These are phyloP conservation scores for Mycosphaerella sp. DNA, from an alignment of 2,329 filamentous ascomycete genomes.

Conservation along the genomic window DNA sequence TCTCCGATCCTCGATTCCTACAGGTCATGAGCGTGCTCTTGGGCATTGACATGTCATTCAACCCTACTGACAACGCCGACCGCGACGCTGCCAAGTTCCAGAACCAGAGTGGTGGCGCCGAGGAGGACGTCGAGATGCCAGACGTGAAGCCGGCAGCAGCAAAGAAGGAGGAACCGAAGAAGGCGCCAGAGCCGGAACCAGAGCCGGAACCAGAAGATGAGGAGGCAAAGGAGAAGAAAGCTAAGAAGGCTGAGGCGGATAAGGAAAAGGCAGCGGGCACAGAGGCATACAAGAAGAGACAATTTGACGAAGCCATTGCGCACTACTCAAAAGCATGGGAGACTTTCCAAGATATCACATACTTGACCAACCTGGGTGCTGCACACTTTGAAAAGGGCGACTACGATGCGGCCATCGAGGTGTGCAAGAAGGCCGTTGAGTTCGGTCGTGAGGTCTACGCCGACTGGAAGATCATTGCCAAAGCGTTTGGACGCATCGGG, in stretches of 20 bases:
- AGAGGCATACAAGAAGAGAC: slow-evolving; percentile 95
- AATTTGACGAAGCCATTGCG: slow-evolving; percentile 89
- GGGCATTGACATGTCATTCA: slow-evolving; percentile 84
- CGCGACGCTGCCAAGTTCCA: slow-evolving; percentile 47
- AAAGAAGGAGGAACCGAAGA: slow-evolving; percentile 44
- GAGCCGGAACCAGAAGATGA: slow-evolving; percentile 69
- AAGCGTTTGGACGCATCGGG: slow-evolving; percentile 93
- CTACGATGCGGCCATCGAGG: slow-evolving; percentile 77
- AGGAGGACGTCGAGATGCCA: slow-evolving; percentile 72
- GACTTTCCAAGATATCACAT: slow-evolving; percentile 89
- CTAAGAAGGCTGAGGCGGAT: slow-evolving; percentile 88
- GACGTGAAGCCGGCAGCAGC: slow-evolving; percentile 64
- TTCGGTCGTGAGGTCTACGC: slow-evolving; percentile 84
- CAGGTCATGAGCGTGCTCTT: slow-evolving; percentile 90
- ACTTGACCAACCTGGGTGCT: slow-evolving; percentile 92
- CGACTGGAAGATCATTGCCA: slow-evolving; percentile 97
- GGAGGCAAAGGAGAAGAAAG: slow-evolving; percentile 74
- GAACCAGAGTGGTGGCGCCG: slow-evolving; percentile 57
- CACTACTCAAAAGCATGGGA: slow-evolving; percentile 97
- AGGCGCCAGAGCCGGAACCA: slow-evolving; percentile 58
- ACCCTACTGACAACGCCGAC: slow-evolving; percentile 44
- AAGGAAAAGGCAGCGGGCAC: slow-evolving; percentile 92
- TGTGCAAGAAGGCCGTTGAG: slow-evolving; percentile 81
- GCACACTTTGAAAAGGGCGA: slow-evolving; percentile 96
- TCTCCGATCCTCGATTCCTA: slow-evolving; percentile 76